Percentiles rank a stretch among this genome's conserved stretches.
phyloP scores from a whole-genome alignment of 352 stramenopile genomes.

The Phytopythium helicoides region DNA sequence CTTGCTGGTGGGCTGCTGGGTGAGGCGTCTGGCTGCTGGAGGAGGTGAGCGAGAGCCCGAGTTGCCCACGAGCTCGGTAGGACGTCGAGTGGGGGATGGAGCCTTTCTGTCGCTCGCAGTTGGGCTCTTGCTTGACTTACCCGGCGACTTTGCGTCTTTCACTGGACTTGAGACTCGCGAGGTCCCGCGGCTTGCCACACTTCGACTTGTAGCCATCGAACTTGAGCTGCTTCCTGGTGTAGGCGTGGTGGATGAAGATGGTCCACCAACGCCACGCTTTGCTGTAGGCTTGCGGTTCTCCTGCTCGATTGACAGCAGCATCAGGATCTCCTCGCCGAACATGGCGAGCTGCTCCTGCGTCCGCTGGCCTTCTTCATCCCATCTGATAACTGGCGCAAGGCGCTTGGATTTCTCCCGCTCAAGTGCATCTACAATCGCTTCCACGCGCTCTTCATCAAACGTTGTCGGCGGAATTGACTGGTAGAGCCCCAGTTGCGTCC shows the following conservation, averaged over 20 bases:
- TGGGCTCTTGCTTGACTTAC: neutral
- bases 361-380: slow-evolving; percentile 45
- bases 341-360: slow-evolving; percentile 60
- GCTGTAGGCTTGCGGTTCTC: slow-evolving; percentile 44
- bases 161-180: slow-evolving; percentile 10
- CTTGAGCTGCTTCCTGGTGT: slow-evolving; percentile 1
- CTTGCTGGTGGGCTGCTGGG: neutral
- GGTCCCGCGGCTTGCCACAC: neutral
- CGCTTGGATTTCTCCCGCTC: slow-evolving; percentile 31
- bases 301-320: slow-evolving; percentile 48
- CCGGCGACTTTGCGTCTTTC: slow-evolving; percentile 5
- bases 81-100: slow-evolving; percentile 7
- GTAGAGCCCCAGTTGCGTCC: slow-evolving; percentile 20
- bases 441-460: slow-evolving; percentile 46
- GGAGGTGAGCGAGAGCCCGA: neutral
- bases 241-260: neutral
- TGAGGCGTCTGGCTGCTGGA: neutral
- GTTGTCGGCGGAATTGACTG: slow-evolving; percentile 24
- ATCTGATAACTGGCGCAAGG: slow-evolving; percentile 34
- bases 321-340: slow-evolving; percentile 61
- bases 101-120: slow-evolving; percentile 13
- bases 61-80: neutral
- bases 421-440: slow-evolving; percentile 37
- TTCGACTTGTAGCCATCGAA: slow-evolving; percentile 8
- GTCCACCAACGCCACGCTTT: neutral